These are phyloP conservation scores for Acanthamoeba quina DNA, from an alignment of 208 protist genomes.

Conservation along the genomic window DNA sequence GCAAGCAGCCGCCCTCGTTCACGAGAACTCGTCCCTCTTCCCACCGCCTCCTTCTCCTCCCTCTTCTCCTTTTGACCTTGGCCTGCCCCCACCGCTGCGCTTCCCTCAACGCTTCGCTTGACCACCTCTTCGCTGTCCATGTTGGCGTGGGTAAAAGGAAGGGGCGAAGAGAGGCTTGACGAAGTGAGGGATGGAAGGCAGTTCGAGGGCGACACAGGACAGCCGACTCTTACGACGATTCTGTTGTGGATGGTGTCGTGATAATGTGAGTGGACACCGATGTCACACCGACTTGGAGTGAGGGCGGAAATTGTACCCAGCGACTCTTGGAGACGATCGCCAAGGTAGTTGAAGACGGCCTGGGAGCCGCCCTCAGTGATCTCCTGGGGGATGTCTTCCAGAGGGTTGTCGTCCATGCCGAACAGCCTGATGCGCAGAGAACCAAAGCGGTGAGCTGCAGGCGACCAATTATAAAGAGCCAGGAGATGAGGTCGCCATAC, in stretches of 20 bases:
- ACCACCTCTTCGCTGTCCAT: neutral
- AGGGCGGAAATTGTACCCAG: neutral
- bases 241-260: too few relatives aligned
- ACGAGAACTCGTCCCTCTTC: neutral
- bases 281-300: neutral
- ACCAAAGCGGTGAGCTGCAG: too few relatives aligned
- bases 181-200: too few relatives aligned
- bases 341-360: constrained; percentile 69
- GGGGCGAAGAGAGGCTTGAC: too few relatives aligned
- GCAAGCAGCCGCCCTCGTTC: too few relatives aligned
- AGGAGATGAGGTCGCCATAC: neutral
- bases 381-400: constrained; percentile 65
- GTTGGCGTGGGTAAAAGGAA: too few relatives aligned
- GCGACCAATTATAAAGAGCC: neutral
- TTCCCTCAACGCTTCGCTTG: neutral
- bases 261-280: too few relatives aligned
- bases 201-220: too few relatives aligned
- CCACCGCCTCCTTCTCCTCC: too few relatives aligned
- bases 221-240: too few relatives aligned
- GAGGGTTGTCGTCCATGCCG: constrained; percentile 74
- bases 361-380: constrained; percentile 71
- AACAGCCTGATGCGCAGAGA: constrained; percentile 7
- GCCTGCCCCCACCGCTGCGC: too few relatives aligned
- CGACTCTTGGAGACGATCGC: constrained; percentile 59
- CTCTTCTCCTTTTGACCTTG: neutral